phyloP scores from a whole-genome alignment of 2,329 filamentous ascomycete genomes.

The Tolypocladium amazonense region DNA sequence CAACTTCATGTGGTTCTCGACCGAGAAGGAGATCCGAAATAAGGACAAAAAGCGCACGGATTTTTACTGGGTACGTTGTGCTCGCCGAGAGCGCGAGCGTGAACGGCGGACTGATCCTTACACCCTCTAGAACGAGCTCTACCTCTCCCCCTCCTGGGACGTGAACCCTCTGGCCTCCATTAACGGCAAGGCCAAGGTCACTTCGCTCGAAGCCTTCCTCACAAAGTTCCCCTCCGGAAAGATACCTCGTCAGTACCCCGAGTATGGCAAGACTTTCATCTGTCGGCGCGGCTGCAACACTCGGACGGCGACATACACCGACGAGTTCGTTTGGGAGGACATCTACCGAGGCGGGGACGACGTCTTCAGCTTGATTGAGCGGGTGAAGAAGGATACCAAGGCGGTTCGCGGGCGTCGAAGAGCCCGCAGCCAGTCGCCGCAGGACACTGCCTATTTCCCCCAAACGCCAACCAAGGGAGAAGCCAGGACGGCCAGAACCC shows the following conservation, averaged over 20 bases:
- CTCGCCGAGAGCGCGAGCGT: not conserved
- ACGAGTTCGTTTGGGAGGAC: slow-evolving; percentile 88
- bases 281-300: slow-evolving; percentile 86
- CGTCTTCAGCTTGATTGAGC: slow-evolving; percentile 54
- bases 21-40: slow-evolving; percentile 78
- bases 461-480: slow-evolving; percentile 26
- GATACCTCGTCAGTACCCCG: slow-evolving; percentile 60
- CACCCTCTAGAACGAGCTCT: slow-evolving; percentile 65
- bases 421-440: slow-evolving; percentile 19
- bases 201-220: slow-evolving; percentile 62
- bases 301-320: slow-evolving; percentile 79
- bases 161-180: slow-evolving; percentile 79
- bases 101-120: not conserved
- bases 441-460: slow-evolving; percentile 19
- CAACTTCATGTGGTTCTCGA: slow-evolving; percentile 93
- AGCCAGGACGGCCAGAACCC: slow-evolving; percentile 16
- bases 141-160: slow-evolving; percentile 81
- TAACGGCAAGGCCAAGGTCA: slow-evolving; percentile 74
- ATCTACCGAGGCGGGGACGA: slow-evolving; percentile 56
- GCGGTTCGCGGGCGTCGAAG: slow-evolving; percentile 35
- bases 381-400: slow-evolving; percentile 64
- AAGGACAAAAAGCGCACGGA: slow-evolving; percentile 74
- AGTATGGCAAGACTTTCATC: slow-evolving; percentile 78
- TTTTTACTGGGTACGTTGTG: slow-evolving; percentile 48
- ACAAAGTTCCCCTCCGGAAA: slow-evolving; percentile 63